Evolutionary conservation across 176 grass and related monocot species (phyloP).

Genomic region (Pontederia crassipes): DNA sequence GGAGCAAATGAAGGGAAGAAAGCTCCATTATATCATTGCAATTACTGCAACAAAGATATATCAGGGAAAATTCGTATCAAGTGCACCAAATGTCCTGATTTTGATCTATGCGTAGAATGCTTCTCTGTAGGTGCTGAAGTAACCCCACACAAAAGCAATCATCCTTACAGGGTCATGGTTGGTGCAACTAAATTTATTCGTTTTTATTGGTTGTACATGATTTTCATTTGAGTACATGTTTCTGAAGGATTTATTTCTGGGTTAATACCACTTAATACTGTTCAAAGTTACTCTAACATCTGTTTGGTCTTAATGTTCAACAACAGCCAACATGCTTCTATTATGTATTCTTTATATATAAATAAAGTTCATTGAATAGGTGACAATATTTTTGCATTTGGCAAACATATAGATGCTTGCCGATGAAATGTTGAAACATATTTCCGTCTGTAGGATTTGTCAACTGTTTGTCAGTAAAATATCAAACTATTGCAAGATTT

Average conservation of each 20-base stretch:
- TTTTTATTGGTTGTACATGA: constrained; percentile 6
- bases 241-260: neutral
- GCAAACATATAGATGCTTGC: too few relatives aligned
- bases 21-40: constrained; percentile 81
- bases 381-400: too few relatives aligned
- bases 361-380: too few relatives aligned
- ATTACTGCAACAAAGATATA: constrained; percentile 99
- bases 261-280: too few relatives aligned
- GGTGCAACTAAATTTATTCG: constrained; percentile 21
- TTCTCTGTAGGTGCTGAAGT: constrained; percentile 93
- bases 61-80: constrained; percentile 96
- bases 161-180: constrained; percentile 93
- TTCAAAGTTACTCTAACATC: too few relatives aligned
- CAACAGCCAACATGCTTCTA: too few relatives aligned
- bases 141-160: constrained; percentile 81
- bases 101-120: constrained; percentile 96
- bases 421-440: too few relatives aligned
- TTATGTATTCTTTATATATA: too few relatives aligned
- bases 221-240: neutral
- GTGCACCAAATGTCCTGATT: constrained; percentile 96
- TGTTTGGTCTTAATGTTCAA: too few relatives aligned
- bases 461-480: too few relatives aligned
- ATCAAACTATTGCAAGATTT: too few relatives aligned
- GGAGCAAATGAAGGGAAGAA: constrained; percentile 80
- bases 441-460: too few relatives aligned